phyloP scores from a whole-genome alignment of 1,284 basidiomycete genomes.

The Gomphus bonarii region DNA sequence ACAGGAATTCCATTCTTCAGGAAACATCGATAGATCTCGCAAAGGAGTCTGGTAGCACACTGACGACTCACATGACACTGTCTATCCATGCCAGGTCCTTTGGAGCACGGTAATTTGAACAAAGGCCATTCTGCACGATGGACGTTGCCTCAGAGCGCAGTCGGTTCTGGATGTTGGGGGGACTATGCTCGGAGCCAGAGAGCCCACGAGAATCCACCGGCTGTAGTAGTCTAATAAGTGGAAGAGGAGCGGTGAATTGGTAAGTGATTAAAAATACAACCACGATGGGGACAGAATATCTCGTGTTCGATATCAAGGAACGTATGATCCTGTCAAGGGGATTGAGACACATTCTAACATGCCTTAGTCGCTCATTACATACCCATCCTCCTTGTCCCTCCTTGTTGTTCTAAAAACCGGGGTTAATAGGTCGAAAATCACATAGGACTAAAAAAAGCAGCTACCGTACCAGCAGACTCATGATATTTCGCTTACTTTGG shows the following conservation, averaged over 20 bases:
- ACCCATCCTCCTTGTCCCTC: slow-evolving; percentile 22
- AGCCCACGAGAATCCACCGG: no score
- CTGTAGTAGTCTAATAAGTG: no score
- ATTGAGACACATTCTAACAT: slow-evolving; percentile 33
- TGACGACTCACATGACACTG: no score
- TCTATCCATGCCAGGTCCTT: no score
- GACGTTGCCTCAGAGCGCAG: no score
- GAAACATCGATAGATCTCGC: no score
- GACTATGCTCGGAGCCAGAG: no score
- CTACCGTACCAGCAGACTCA: slow-evolving; percentile 32
- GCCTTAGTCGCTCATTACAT: slow-evolving; percentile 33
- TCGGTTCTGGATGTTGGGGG: no score
- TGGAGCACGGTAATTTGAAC: no score
- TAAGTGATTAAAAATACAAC: background rate
- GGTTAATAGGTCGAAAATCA: background rate
- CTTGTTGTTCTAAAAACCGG: slow-evolving; percentile 21
- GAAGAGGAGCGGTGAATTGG: background rate
- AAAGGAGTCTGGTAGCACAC: no score
- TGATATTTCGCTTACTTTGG: slow-evolving; percentile 36
- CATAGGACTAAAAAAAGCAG: background rate
- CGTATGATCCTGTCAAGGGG: slow-evolving; percentile 17
- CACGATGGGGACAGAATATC: background rate
- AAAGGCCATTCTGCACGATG: no score
- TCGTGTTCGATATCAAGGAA: slow-evolving; percentile 44
- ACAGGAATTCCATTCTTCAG: no score